Conservation (phyloP, 75 land plant genomes). For the Cunninghamia lanceolata region DNA sequence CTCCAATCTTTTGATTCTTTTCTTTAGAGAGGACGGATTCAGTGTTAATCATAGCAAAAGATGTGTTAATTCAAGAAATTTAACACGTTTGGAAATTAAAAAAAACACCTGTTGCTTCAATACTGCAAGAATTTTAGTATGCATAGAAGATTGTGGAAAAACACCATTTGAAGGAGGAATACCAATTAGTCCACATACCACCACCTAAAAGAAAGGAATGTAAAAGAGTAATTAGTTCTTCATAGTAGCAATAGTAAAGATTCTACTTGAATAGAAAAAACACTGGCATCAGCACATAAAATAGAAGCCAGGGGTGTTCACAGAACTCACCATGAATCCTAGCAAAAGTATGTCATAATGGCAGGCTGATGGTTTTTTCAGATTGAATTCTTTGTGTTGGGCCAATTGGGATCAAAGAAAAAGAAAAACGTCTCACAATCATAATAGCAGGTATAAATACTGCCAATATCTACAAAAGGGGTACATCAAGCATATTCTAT, state of each 20-base stretch:
- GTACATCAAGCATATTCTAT: conserved; percentile 70
- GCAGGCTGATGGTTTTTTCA: conserved; percentile 79
- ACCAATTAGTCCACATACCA: conserved; percentile 81
- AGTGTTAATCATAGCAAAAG: background rate
- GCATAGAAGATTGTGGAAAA: conserved; percentile 94
- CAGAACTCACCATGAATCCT: conserved; percentile 49
- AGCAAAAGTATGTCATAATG: conserved; percentile 76
- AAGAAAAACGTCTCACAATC: conserved; percentile 82
- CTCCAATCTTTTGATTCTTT: background rate
- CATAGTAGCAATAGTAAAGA: background rate
- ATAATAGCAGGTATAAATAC: conserved; percentile 79
- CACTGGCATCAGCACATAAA: background rate
- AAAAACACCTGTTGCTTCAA: conserved; percentile 72
- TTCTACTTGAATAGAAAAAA: background rate
- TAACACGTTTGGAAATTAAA: background rate
- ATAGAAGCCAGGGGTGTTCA: background rate
- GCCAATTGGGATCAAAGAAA: conserved; percentile 88
- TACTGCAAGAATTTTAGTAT: conserved; percentile 81
- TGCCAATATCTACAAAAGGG: conserved; percentile 53
- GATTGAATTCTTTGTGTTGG: conserved; percentile 85
- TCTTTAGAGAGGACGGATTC: no score
- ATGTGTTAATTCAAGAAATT: no score
- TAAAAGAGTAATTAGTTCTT: background rate
- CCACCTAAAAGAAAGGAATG: conserved; percentile 39
- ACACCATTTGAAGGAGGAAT: conserved; percentile 94